Percentiles rank a stretch among this genome's conserved stretches.
phyloP scores from a whole-genome alignment of 768 basidiomycete species.

The Hygrocybe punicea region DNA sequence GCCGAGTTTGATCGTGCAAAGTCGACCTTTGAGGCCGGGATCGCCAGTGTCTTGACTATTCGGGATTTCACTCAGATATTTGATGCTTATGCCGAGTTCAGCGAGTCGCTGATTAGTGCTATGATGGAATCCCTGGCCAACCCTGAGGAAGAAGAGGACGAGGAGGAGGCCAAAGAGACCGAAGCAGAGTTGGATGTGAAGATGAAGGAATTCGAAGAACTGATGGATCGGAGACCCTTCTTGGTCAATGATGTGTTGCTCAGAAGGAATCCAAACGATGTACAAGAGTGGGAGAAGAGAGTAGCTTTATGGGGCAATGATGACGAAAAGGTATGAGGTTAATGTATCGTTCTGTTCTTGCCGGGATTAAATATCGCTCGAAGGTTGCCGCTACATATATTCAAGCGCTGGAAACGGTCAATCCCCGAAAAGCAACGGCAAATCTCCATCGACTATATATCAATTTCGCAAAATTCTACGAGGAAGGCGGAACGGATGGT shows the following conservation, averaged over 20 bases:
- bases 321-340: slow-evolving; percentile 72
- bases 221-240: slow-evolving; percentile 95
- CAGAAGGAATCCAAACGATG: slow-evolving; percentile 92
- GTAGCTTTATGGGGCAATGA: slow-evolving; percentile 90
- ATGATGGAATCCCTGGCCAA: slow-evolving; percentile 84
- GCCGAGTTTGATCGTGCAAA: slow-evolving; percentile 92
- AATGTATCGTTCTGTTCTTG: background rate
- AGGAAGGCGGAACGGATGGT: slow-evolving; percentile 83
- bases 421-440: slow-evolving; percentile 84
- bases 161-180: slow-evolving; percentile 69
- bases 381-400: slow-evolving; percentile 94
- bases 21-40: slow-evolving; percentile 82
- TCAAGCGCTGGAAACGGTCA: slow-evolving; percentile 81
- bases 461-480: slow-evolving; percentile 97
- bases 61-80: slow-evolving; percentile 98
- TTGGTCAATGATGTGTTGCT: slow-evolving; percentile 93
- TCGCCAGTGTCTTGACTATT: slow-evolving; percentile 82
- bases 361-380: background rate
- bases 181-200: slow-evolving; percentile 80
- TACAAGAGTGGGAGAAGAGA: slow-evolving; percentile 99
- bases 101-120: slow-evolving; percentile 82
- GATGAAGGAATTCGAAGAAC: slow-evolving; percentile 90
- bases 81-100: slow-evolving; percentile 93
- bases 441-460: slow-evolving; percentile 88
- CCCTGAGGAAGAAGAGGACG: slow-evolving; percentile 80